Percentiles rank a stretch among this genome's conserved stretches.
phyloP scores from a whole-genome alignment of 1,284 basidiomycete genomes.

The Sporisorium sorghi region DNA sequence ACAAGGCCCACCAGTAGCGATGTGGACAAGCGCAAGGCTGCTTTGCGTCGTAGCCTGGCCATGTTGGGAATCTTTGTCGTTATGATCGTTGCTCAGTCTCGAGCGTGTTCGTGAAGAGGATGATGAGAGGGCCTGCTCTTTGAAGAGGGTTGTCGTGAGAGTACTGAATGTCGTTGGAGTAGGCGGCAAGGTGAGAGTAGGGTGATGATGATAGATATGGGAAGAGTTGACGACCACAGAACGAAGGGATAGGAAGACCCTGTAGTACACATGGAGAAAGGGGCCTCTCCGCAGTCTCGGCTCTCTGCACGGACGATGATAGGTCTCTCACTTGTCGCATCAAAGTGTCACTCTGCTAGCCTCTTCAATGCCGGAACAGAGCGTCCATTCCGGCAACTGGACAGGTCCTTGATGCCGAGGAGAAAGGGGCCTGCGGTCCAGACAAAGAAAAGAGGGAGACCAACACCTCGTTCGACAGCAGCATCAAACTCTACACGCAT shows the following conservation, averaged over 20 bases:
- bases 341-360: neutral
- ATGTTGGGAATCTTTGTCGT: neutral
- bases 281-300: neutral
- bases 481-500: conserved; percentile 17
- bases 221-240: neutral
- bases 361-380: neutral
- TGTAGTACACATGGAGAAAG: neutral
- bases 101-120: no score
- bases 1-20: conserved; percentile 3
- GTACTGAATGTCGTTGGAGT: neutral
- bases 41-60: conserved; percentile 4
- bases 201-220: neutral
- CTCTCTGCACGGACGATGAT: conserved; percentile 1
- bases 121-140: neutral
- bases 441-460: neutral
- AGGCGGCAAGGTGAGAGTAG: neutral
- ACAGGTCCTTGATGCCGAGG: neutral
- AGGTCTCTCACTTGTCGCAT: neutral
- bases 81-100: neutral
- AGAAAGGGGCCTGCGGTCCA: neutral
- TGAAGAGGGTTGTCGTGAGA: neutral
- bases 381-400: no score
- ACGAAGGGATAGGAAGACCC: neutral
- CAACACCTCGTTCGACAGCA: neutral
- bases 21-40: neutral